Evolutionary conservation across 495 filamentous ascomycete species (phyloP), one percentile per base, ranked within the genome.

Genomic region (Bacidia gigantensis): DNA sequence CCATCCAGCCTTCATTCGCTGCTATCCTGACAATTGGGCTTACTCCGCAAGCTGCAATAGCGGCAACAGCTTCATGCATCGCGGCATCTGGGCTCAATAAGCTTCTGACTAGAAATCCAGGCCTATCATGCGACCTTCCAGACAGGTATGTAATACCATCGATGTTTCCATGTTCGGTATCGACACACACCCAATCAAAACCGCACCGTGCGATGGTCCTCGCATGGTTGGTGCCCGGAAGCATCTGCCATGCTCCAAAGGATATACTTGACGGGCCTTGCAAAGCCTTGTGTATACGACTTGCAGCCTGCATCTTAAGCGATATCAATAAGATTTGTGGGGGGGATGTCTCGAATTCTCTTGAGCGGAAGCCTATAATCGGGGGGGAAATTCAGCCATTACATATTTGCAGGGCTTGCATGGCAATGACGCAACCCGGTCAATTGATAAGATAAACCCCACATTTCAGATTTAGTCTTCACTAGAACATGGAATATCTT

Each of bases 61-160:
- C 79, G 22, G 84, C 80, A 26, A 90, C 85, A 2, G 84, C 79
- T 54, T 89, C 86, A 60, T 92, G 87, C 87, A 92, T 92, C 11
- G 78, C 74, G 35, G 76, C 78, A 66, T 90, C 84, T 74, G 65
- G 86, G 2, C 78, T 69, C n/a, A 0, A 44, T 48, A 45, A 53
- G 14, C 20, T 14, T 47, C 20, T 14, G 2, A 21, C 20, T 47
- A 26, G 20, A 47, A 14, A 24, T 5, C 29, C 29, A 22, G 39
- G 29, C 22, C 39, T 18, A n/a, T 22, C 10, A 22, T 18, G 11
- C 11, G 20, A 17, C 32, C 10, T 39, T 44, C 41, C 7, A 9
- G 17, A 5, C 5, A 17, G 41, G 12, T 17, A 17, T 18, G 17
- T 26, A 64, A 26, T 67, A 83, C 81, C 84, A 58, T 84, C 81